Percentiles rank a stretch among this genome's conserved stretches.
Conservation (phyloP, 495 filamentous ascomycete genomes). For the Aspergillus sclerotioniger region DNA sequence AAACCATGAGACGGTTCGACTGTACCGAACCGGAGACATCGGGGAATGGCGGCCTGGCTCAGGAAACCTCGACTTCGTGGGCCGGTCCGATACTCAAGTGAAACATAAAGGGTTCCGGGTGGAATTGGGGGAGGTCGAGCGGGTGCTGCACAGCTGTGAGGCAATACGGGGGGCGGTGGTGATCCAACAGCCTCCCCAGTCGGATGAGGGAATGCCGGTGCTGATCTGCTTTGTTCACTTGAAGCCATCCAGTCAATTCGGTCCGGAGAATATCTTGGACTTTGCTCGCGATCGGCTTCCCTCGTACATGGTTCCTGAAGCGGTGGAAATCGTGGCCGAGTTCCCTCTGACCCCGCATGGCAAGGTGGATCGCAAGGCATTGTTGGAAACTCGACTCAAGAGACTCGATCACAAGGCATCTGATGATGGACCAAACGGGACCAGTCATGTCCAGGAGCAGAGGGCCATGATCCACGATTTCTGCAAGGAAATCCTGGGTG, state of each 20-base stretch:
- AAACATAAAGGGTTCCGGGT: conserved; percentile 9
- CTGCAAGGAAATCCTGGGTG: background rate
- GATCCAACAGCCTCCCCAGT: background rate
- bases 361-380: conserved; percentile 10
- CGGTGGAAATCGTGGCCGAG: background rate
- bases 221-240: background rate
- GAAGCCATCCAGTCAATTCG: too few relatives aligned
- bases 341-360: conserved; percentile 8
- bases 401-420: too few relatives aligned
- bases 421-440: too few relatives aligned
- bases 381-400: background rate
- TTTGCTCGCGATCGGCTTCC: background rate
- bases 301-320: background rate
- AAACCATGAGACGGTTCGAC: background rate
- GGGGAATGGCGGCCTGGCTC: background rate
- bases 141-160: background rate
- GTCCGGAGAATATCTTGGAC: background rate
- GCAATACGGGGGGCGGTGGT: background rate
- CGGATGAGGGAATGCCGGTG: background rate
- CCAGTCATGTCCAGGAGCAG: too few relatives aligned
- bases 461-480: background rate
- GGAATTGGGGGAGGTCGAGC: conserved; percentile 4
- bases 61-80: background rate
- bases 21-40: conserved; percentile 11
- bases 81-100: conserved; percentile 9